phyloP scores from a whole-genome alignment of 2,329 filamentous ascomycete species.

The Arthroderma uncinatum region DNA sequence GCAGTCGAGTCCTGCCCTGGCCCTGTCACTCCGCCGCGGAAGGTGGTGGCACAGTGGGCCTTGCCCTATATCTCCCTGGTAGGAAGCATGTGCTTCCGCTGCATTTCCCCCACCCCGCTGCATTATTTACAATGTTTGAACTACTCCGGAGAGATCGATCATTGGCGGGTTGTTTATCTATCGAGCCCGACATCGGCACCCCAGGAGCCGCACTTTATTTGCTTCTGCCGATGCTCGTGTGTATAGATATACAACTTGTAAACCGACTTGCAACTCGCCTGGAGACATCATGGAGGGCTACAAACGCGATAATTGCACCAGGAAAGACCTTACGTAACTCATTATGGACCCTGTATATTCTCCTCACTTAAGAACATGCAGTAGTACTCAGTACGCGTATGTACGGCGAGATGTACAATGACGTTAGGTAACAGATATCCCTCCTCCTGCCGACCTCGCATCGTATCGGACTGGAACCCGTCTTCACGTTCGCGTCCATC shows the following conservation, averaged over 20 bases:
- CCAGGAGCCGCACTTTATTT: background rate
- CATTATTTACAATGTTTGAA: background rate
- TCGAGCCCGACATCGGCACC: background rate
- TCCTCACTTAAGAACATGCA: background rate
- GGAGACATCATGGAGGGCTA: background rate
- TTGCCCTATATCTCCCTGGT: background rate
- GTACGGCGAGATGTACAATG: background rate
- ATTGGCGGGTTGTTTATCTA: background rate
- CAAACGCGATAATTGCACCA: background rate
- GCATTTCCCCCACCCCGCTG: background rate
- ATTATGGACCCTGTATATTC: background rate
- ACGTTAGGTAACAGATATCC: background rate
- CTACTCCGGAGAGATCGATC: background rate
- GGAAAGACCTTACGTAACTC: background rate
- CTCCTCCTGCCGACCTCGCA: background rate
- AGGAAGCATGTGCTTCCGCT: slow-evolving; percentile 1
- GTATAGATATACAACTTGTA: too few relatives aligned
- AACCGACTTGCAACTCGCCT: background rate
- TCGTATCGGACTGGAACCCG: background rate
- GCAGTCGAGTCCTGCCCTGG: background rate
- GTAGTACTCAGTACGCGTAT: too few relatives aligned
- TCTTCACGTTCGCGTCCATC: background rate
- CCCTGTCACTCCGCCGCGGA: background rate
- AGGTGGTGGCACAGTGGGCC: background rate
- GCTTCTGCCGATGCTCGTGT: background rate